phyloP scores from a whole-genome alignment of 2,329 filamentous ascomycete genomes.

The Kalmusia sp. region DNA sequence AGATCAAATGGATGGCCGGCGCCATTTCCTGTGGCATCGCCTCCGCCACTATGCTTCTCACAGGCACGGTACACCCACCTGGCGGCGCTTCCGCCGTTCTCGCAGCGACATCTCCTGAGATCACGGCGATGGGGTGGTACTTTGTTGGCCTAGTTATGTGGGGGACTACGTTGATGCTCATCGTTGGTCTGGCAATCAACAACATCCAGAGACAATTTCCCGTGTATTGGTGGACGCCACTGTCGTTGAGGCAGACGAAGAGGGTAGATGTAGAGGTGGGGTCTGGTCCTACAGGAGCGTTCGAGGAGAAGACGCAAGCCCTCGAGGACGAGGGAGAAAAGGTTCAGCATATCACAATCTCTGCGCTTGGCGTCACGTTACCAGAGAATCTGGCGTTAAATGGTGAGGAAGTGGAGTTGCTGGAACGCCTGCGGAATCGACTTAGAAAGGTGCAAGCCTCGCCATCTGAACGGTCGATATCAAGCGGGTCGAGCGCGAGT shows the following conservation, averaged over 20 bases:
- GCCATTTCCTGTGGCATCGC: conserved; percentile 52
- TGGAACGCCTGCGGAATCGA: conserved; percentile 44
- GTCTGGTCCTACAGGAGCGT: conserved; percentile 25
- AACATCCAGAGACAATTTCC: conserved; percentile 57
- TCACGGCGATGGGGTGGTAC: conserved; percentile 55
- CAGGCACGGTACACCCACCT: conserved; percentile 58
- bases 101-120: conserved; percentile 48
- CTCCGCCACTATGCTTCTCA: conserved; percentile 55
- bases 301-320: conserved; percentile 28
- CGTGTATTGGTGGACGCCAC: conserved; percentile 58
- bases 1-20: conserved; percentile 54
- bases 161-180: conserved; percentile 51
- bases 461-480: conserved; percentile 5
- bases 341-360: conserved; percentile 36
- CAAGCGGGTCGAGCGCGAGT: conserved; percentile 23
- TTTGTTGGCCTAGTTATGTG: conserved; percentile 53
- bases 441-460: conserved; percentile 29
- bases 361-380: conserved; percentile 36
- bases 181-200: conserved; percentile 53
- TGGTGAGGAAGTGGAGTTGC: conserved; percentile 41
- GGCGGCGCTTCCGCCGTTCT: conserved; percentile 58
- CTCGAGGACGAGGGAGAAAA: conserved; percentile 23
- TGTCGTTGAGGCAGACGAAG: conserved; percentile 38
- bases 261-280: conserved; percentile 32
- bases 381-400: conserved; percentile 46